Evolutionary conservation across 2,329 filamentous ascomycete species (phyloP), one percentile per base, ranked within the genome.

Genomic region (Fusarium continuum): DNA sequence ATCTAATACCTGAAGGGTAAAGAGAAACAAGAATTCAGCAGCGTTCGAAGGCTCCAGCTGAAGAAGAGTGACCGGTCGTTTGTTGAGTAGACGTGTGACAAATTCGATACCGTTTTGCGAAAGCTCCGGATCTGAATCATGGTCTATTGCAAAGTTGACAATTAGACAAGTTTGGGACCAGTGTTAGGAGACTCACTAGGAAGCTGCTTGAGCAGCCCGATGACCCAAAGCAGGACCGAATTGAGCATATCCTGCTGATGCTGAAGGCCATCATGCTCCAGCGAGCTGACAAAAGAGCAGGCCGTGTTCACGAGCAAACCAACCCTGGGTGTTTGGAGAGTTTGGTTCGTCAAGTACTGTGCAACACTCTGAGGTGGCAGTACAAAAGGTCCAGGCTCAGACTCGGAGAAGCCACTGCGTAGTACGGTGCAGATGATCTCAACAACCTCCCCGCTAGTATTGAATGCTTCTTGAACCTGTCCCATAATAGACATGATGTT

Each of bases 31-130:
- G 66, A 83, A 86, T 55, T 90, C 86, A 2, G 90, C 80, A 10
- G 83, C 80, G 2, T 83, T 80, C 10, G 81, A 74, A 5, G 86
- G 80, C 46, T 88, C 83, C 8, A 86, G 76, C 6, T 75, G 77
- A 43, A 92, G 81, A 5, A 94, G 77, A 8, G 89, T 80, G n/a
- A 80, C 77, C 1, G 88, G 81, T 52, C 88, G 84, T 51, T 84
- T 86, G 9, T 81, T 80, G 58, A 91, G 77, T 46, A 92, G 79
- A 22, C 86, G 85, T 50, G 86, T 84, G 8, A 90, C 79, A 55
- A 94, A 88, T 50, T 93, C 89, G 43, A 94, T 89, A 44, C 88
- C 88, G 54, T 88, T 87, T 63, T 93, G 88, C 2, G 91, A 81
- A 10, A 94, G 80, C 63, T 93, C 91, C 0, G 91, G 81, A 60